Evolutionary conservation across 2,329 filamentous ascomycete species (phyloP).

Genomic region (Paecilomyces sp.): DNA sequence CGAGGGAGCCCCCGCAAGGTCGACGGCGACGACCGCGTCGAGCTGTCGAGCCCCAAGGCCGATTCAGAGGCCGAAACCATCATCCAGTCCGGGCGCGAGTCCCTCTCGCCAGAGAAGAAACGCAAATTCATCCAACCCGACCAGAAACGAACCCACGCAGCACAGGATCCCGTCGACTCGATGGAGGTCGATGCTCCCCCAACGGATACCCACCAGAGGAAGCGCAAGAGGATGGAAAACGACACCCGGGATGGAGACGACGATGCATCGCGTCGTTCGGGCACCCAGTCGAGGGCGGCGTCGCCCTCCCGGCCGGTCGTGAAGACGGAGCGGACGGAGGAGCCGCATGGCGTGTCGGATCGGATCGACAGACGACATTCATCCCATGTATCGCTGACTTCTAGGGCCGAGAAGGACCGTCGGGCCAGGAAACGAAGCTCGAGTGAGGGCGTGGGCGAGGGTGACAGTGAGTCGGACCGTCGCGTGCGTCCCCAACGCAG

Average conservation of each 20-base stretch:
- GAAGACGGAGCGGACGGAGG: constrained; percentile 30
- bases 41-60: constrained; percentile 30
- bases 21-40: constrained; percentile 24
- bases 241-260: constrained; percentile 16
- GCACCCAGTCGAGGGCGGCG: constrained; percentile 16
- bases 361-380: constrained; percentile 9
- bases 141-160: constrained; percentile 22
- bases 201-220: constrained; percentile 18
- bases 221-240: constrained; percentile 23
- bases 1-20: constrained; percentile 16
- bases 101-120: constrained; percentile 40
- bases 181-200: constrained; percentile 13
- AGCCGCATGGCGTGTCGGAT: constrained; percentile 16
- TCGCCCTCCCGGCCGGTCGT: constrained; percentile 23
- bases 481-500: constrained; percentile 10
- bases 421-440: constrained; percentile 29
- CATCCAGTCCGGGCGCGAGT: constrained; percentile 40
- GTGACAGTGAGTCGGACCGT: constrained; percentile 16
- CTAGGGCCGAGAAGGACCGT: constrained; percentile 12
- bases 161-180: constrained; percentile 10
- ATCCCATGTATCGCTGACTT: constrained; percentile 10
- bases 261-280: constrained; percentile 15
- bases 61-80: constrained; percentile 45
- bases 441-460: constrained; percentile 27
- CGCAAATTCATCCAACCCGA: constrained; percentile 34